phyloP scores from a whole-genome alignment of 2,329 filamentous ascomycete species.

The Apiospora rasikravindrae region DNA sequence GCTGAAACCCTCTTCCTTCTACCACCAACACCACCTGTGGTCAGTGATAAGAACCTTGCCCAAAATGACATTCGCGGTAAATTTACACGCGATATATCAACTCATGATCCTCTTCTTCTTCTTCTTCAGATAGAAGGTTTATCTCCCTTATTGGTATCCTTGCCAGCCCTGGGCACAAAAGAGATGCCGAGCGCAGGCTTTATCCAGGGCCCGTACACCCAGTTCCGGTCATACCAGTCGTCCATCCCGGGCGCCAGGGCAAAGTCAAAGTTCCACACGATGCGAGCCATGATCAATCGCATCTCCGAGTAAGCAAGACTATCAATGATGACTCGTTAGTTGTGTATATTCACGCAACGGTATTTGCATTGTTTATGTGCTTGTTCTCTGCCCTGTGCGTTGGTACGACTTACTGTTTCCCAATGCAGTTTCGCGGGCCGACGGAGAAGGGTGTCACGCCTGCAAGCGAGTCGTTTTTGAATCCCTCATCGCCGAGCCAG shows the following conservation, averaged over 20 bases:
- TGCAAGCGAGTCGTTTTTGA: conserved; percentile 41
- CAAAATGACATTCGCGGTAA: too few species aligned
- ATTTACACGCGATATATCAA: too few species aligned
- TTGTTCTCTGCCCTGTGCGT: too few species aligned
- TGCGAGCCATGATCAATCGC: conserved; percentile 41
- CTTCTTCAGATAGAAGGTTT: too few species aligned
- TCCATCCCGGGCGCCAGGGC: conserved; percentile 30
- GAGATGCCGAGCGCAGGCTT: conserved; percentile 1
- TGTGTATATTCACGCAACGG: too few species aligned
- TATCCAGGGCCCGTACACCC: not conserved
- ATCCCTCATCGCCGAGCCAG: conserved; percentile 39
- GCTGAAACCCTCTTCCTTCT: too few species aligned
- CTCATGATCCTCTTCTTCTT: too few species aligned
- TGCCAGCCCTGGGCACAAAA: conserved; percentile 14
- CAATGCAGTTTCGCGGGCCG: conserved; percentile 47
- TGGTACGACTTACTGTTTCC: conserved; percentile 34
- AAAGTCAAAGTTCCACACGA: conserved; percentile 45
- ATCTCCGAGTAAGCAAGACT: conserved; percentile 45
- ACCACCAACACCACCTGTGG: too few species aligned
- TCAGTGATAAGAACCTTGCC: too few species aligned
- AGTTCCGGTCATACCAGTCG: conserved; percentile 29
- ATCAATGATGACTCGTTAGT: not conserved
- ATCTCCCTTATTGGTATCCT: not conserved
- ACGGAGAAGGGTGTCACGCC: conserved; percentile 44
- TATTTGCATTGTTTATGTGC: too few species aligned